Conservation (phyloP, 805 yeast species). For the Candida montana region DNA sequence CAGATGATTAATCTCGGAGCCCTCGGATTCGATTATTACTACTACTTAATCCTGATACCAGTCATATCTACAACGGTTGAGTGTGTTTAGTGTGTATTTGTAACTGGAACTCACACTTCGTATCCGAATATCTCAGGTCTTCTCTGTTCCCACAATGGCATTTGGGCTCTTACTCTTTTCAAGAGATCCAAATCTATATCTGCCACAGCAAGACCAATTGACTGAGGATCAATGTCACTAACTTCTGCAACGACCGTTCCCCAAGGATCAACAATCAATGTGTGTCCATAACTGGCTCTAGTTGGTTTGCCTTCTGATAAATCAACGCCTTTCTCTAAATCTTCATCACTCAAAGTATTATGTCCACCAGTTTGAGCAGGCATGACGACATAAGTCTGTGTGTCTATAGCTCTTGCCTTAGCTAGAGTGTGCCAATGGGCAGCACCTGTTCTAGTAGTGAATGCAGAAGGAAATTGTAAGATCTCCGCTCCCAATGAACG, state of each 20-base stretch:
- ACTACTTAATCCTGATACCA: no score
- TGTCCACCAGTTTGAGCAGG: constrained; percentile 77
- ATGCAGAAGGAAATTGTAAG: constrained; percentile 84
- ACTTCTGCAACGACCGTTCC: constrained; percentile 67
- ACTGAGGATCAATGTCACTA: constrained; percentile 37
- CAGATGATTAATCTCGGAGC: neutral
- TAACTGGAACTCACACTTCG: constrained; percentile 8
- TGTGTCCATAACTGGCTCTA: constrained; percentile 81
- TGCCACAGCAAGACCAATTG: constrained; percentile 49
- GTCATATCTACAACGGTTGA: no score
- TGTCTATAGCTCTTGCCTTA: constrained; percentile 79
- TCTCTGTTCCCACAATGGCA: constrained; percentile 78
- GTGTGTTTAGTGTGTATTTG: no score
- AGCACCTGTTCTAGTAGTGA: constrained; percentile 85
- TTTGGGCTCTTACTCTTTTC: constrained; percentile 49
- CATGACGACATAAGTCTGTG: constrained; percentile 82
- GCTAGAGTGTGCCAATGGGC: constrained; percentile 87
- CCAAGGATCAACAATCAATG: constrained; percentile 89
- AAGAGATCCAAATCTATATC: constrained; percentile 56
- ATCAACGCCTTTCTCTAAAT: constrained; percentile 21
- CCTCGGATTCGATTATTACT: neutral
- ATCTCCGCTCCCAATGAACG: constrained; percentile 70
- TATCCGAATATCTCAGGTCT: constrained; percentile 49
- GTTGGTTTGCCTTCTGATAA: constrained; percentile 14
- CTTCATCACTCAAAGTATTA: constrained; percentile 40